A percentile compares a stretch with the other conserved stretches of the same genome.
Conservation (phyloP, 2,329 filamentous ascomycete genomes). For the Ascochyta rabiei region DNA sequence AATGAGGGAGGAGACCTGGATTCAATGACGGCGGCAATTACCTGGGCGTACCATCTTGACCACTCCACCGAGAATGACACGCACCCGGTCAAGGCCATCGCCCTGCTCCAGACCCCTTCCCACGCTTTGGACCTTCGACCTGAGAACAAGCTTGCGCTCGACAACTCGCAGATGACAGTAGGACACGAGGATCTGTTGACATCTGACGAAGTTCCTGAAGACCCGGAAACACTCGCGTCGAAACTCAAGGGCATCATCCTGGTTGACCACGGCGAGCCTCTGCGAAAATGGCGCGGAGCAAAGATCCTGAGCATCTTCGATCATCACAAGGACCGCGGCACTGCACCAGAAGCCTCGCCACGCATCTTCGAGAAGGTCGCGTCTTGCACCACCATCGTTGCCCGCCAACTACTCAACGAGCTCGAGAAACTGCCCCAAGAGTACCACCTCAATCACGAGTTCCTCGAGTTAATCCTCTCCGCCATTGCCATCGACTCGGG, state of each 20-base stretch:
- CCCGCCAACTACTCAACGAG: slow-evolving; percentile 55
- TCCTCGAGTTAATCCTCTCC: slow-evolving; percentile 55
- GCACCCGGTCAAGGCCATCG: slow-evolving; percentile 54
- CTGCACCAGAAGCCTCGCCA: slow-evolving; percentile 50
- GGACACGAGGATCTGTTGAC: slow-evolving; percentile 56
- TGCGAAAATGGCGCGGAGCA: slow-evolving; percentile 53
- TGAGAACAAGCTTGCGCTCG: slow-evolving; percentile 55
- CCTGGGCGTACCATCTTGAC: slow-evolving; percentile 57
- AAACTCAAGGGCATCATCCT: slow-evolving; percentile 55
- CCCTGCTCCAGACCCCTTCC: slow-evolving; percentile 54
- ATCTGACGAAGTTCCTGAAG: slow-evolving; percentile 56
- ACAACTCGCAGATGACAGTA: slow-evolving; percentile 54
- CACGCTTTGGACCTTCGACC: slow-evolving; percentile 56
- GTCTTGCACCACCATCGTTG: slow-evolving; percentile 55
- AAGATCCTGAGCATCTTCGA: slow-evolving; percentile 56
- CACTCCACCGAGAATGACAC: slow-evolving; percentile 53
- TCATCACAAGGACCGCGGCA: slow-evolving; percentile 54
- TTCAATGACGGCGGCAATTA: slow-evolving; percentile 53
- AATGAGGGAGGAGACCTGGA: slow-evolving; percentile 56
- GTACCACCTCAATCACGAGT: slow-evolving; percentile 57
- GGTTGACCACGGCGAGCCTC: slow-evolving; percentile 53
- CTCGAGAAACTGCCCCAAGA: slow-evolving; percentile 52
- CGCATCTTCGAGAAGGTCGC: slow-evolving; percentile 54
- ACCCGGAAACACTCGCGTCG: slow-evolving; percentile 51
- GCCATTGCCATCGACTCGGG: slow-evolving; percentile 56